phyloP scores from a whole-genome alignment of 257 asterid genomes.

The Primulina huaijiensis region DNA sequence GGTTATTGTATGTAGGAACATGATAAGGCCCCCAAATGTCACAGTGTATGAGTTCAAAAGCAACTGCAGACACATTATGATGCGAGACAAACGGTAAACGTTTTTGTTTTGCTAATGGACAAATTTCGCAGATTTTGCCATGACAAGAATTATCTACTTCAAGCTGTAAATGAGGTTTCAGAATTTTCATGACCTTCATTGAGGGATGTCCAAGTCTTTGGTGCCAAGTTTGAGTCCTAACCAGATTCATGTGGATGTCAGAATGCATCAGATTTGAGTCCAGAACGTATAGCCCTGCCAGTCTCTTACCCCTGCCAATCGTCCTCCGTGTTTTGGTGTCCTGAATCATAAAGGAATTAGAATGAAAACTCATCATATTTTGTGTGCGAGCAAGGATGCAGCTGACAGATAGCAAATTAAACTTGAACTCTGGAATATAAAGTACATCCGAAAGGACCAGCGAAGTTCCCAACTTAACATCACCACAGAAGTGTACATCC shows the following conservation, averaged over 20 bases:
- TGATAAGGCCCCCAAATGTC: neutral
- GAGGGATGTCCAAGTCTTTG: too few relatives aligned
- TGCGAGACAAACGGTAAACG: neutral
- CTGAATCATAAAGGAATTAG: neutral
- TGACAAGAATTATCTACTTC: too few relatives aligned
- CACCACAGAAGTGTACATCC: neutral
- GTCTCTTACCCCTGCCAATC: too few relatives aligned
- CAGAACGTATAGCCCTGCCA: neutral
- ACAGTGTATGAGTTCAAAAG: neutral
- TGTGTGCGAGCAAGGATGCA: neutral
- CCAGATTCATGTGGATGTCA: too few relatives aligned
- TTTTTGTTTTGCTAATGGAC: neutral
- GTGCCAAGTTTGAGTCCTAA: too few relatives aligned
- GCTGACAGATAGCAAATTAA: too few relatives aligned
- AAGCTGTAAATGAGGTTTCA: too few relatives aligned
- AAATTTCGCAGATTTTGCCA: neutral
- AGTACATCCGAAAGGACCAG: neutral
- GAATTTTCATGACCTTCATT: too few relatives aligned
- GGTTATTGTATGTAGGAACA: neutral
- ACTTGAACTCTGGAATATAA: too few relatives aligned
- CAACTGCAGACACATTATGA: neutral
- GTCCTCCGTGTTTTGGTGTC: neutral
- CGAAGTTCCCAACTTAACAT: neutral
- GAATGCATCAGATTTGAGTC: too few relatives aligned
- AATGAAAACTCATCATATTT: neutral